Evolutionary conservation across 176 grass and related monocot species (phyloP).

Genomic region (Juncus inflexus): DNA sequence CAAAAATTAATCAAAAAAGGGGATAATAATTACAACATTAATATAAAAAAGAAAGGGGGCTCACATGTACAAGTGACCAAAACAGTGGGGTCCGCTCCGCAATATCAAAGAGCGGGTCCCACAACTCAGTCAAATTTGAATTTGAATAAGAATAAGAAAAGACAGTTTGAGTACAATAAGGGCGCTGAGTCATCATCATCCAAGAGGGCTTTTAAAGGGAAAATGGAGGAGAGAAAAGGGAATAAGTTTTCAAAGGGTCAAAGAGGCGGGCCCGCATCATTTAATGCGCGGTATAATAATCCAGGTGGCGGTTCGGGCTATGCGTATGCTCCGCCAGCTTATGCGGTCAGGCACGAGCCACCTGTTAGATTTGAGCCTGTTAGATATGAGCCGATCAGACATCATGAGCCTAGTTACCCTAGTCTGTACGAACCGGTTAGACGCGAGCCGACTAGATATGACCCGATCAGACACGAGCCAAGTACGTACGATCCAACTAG

Average conservation of each 20-base stretch:
- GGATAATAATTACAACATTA: background rate
- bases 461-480: background rate
- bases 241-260: background rate
- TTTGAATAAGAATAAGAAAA: constrained; percentile 6
- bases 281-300: background rate
- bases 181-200: constrained; percentile 7
- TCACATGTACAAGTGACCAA: too few species aligned
- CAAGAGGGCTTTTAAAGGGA: constrained; percentile 8
- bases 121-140: too few species aligned
- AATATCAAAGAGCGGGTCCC: too few species aligned
- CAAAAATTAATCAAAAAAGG: constrained; percentile 23
- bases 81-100: too few species aligned
- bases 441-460: background rate
- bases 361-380: background rate
- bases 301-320: background rate
- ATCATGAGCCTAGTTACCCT: constrained; percentile 5
- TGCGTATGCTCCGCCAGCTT: constrained; percentile 7
- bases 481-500: constrained; percentile 3
- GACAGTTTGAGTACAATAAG: background rate
- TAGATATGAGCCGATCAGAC: background rate
- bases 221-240: constrained; percentile 19
- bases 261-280: background rate
- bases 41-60: too few species aligned
- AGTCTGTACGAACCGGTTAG: background rate
- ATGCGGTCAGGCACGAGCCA: background rate